These are phyloP conservation scores for Aspergillus incahuasiensis DNA, from an alignment of 495 filamentous ascomycete species.

Conservation along the genomic window DNA sequence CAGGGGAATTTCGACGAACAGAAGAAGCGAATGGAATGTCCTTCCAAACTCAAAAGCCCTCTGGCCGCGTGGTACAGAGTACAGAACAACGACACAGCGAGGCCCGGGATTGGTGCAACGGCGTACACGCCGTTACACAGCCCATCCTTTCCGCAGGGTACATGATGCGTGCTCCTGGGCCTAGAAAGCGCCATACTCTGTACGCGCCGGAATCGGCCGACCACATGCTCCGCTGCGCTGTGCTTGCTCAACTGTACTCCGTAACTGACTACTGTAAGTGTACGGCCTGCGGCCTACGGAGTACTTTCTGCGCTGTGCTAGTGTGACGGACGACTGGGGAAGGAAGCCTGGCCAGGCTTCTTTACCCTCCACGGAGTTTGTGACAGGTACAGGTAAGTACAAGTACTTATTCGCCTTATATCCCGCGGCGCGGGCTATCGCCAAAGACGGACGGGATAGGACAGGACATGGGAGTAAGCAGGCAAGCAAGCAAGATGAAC, in stretches of 20 bases:
- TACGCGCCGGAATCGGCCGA: neutral
- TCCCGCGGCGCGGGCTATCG: no score
- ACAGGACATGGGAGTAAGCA: no score
- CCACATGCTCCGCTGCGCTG: neutral
- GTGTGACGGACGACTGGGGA: neutral
- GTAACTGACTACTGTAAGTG: no score
- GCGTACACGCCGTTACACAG: neutral
- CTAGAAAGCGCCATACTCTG: neutral
- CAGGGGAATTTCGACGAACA: neutral
- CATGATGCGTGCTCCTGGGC: neutral
- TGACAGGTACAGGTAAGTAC: neutral
- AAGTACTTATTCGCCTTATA: no score
- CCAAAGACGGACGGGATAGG: no score
- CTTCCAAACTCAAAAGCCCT: neutral
- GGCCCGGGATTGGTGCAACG: neutral
- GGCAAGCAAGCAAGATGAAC: no score
- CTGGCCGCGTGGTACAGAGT: neutral
- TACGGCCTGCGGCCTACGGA: no score
- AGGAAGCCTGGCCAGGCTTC: neutral
- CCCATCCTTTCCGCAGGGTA: neutral
- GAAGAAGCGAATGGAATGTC: neutral
- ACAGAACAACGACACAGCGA: neutral
- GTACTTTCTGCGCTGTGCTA: no score
- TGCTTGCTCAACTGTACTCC: no score
- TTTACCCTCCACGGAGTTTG: no score